Evolutionary conservation across 768 basidiomycete genomes (phyloP).

Genomic region (Mycena amicta): DNA sequence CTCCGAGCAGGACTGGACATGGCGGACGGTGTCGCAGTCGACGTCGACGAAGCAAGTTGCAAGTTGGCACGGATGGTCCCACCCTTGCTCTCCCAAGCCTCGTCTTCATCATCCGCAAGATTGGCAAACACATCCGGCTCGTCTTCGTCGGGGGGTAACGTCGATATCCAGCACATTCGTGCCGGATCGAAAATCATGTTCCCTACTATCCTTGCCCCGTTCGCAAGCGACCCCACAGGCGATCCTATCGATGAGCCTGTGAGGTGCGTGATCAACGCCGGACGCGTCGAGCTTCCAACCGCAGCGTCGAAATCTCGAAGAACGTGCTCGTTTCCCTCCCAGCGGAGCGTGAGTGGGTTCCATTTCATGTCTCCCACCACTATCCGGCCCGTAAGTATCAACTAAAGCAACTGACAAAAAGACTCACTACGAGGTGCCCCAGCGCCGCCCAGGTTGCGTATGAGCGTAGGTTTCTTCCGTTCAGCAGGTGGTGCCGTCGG

Average conservation of each 20-base stretch:
- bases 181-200: constrained; percentile 98
- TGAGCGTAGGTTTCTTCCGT: constrained; percentile 80
- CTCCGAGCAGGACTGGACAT: constrained; percentile 64
- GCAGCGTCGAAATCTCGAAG: constrained; percentile 89
- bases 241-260: constrained; percentile 87
- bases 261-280: constrained; percentile 93
- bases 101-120: constrained; percentile 89
- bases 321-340: constrained; percentile 96
- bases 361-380: constrained; percentile 97
- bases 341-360: constrained; percentile 87
- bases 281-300: constrained; percentile 81
- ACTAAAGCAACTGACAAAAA: constrained; percentile 3
- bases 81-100: constrained; percentile 73
- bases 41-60: constrained; percentile 35
- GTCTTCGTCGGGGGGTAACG: constrained; percentile 82
- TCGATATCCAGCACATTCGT: constrained; percentile 95
- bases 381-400: constrained; percentile 35
- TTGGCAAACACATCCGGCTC: constrained; percentile 96
- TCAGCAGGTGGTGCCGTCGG: constrained; percentile 48
- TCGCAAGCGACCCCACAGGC: constrained; percentile 70
- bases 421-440: constrained; percentile 72
- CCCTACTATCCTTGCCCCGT: constrained; percentile 88
- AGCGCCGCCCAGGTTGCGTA: constrained; percentile 76
- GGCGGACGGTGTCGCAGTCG: constrained; percentile 38
- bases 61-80: constrained; percentile 77